Conservation (phyloP, 306 rosid genomes). For the Casuarina glauca region DNA sequence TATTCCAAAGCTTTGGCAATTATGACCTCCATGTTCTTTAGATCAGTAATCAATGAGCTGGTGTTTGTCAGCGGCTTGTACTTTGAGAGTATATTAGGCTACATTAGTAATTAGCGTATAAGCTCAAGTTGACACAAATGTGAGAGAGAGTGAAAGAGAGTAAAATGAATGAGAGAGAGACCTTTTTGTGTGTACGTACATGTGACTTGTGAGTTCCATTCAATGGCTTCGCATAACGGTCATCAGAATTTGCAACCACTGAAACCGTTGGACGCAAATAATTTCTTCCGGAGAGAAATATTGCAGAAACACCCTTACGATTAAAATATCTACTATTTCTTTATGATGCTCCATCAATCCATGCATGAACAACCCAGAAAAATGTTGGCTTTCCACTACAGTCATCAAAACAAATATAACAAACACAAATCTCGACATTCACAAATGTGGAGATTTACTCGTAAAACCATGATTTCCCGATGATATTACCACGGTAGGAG, state of each 20-base stretch:
- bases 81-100: conserved; percentile 81
- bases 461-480: not conserved
- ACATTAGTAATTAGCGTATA: conserved; percentile 21
- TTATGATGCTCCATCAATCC: conserved; percentile 82
- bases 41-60: conserved; percentile 52
- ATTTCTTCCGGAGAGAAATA: conserved; percentile 83
- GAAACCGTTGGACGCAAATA: conserved; percentile 77
- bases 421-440: conserved; percentile 7
- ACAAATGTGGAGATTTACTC: not conserved
- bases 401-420: not conserved
- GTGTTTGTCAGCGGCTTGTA: conserved; percentile 77
- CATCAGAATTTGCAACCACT: conserved; percentile 83
- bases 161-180: conserved; percentile 15
- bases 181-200: conserved; percentile 88
- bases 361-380: conserved; percentile 41
- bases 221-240: conserved; percentile 83
- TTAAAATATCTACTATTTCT: conserved; percentile 80
- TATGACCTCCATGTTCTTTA: conserved; percentile 66
- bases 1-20: conserved; percentile 58
- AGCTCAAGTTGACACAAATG: conserved; percentile 21
- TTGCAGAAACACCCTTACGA: conserved; percentile 66
- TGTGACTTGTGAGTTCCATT: conserved; percentile 95
- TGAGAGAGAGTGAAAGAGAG: not conserved
- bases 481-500: not conserved
- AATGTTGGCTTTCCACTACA: conserved; percentile 26